Percentiles rank a stretch among this genome's conserved stretches.
Evolutionary conservation across 2,329 filamentous ascomycete genomes (phyloP).

Genomic region (Nigrograna mackinnonii): DNA sequence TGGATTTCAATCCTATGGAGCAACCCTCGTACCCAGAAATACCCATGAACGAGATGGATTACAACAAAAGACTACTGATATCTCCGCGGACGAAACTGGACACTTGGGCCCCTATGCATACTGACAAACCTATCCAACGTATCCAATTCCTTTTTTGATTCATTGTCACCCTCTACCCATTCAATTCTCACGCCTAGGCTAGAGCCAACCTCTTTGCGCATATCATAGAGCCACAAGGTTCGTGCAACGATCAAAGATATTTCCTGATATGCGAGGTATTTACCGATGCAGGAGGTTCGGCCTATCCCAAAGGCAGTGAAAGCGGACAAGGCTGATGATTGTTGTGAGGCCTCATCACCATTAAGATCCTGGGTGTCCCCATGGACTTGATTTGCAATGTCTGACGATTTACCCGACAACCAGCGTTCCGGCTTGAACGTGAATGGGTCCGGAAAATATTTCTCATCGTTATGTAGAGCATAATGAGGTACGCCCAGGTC

Average conservation of each 20-base stretch:
- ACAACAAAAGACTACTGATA: no score
- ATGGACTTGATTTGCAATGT: not conserved
- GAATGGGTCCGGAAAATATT: slow-evolving; percentile 15
- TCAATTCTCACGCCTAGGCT: no score
- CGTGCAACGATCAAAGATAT: slow-evolving; percentile 15
- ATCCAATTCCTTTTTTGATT: slow-evolving; percentile 7
- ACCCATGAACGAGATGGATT: no score
- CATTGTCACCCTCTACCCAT: slow-evolving; percentile 5
- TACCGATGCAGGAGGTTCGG: slow-evolving; percentile 20
- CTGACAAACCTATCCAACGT: slow-evolving; percentile 16
- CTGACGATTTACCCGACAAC: slow-evolving; percentile 4
- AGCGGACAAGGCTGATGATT: not conserved
- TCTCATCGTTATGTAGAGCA: slow-evolving; percentile 17
- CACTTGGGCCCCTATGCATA: slow-evolving; percentile 28
- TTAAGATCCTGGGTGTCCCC: not conserved
- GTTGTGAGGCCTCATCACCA: not conserved
- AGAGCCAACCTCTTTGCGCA: slow-evolving; percentile 10
- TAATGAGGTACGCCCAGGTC: slow-evolving; percentile 17
- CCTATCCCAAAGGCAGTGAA: slow-evolving; percentile 20
- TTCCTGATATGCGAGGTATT: slow-evolving; percentile 19
- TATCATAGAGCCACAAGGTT: slow-evolving; percentile 18
- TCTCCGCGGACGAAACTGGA: slow-evolving; percentile 16
- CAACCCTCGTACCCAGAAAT: no score
- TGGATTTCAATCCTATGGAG: no score
- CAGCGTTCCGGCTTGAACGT: slow-evolving; percentile 18